Evolutionary conservation across 2,329 filamentous ascomycete species (phyloP), one percentile per base, ranked within the genome.

Genomic region (Thielaviopsis euricoi): DNA sequence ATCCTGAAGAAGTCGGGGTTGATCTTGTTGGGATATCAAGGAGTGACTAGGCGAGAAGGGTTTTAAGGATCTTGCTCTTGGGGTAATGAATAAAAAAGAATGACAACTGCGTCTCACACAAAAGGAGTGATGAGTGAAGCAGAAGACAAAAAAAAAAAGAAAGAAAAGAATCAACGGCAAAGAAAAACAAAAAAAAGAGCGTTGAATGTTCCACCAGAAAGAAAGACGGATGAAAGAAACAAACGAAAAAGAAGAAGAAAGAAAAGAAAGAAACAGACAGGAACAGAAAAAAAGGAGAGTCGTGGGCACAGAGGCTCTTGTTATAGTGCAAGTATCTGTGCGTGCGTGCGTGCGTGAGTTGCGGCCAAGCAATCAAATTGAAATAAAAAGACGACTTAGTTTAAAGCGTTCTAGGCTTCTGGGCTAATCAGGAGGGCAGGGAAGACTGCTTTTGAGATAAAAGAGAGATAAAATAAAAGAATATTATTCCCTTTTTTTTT

Each of bases 81-180:
- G 15, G 15, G 15, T 4, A 21, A 13, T 13, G 17, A 23, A 12
- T 15, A 29, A 33, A 29, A 52, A 25, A 21, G 37, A 33, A 33
- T 22, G 26, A 22, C 40, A 55, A 23, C 33, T 46, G 53, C 29
- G 52, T 52, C 43, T 48, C 52, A 52, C 37, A 48, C 52, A 53
- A 56, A 26, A 52, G 54, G 43, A 51, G 17, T 43, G 37, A 43
- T 43, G 37, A 43, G 37, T 43, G 51, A 59, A 50, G 26, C 49
- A 58, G 49, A 58, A 55, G 52, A 61, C 25, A 26, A 25, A 51
- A 49, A 12, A 49, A 25, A 52, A 33, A 22, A 56, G 33, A 23
- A 26, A 46, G 4, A 43, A 53, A 33, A 49, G 22, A 53, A 33
- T 15, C 46, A 52, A 29, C 33, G 19, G n/a, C 26, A 2, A 50